Base-by-base conservation (phyloP, 192 early-diverging fungal genomes). In the Kappamyces sp. region DNA sequence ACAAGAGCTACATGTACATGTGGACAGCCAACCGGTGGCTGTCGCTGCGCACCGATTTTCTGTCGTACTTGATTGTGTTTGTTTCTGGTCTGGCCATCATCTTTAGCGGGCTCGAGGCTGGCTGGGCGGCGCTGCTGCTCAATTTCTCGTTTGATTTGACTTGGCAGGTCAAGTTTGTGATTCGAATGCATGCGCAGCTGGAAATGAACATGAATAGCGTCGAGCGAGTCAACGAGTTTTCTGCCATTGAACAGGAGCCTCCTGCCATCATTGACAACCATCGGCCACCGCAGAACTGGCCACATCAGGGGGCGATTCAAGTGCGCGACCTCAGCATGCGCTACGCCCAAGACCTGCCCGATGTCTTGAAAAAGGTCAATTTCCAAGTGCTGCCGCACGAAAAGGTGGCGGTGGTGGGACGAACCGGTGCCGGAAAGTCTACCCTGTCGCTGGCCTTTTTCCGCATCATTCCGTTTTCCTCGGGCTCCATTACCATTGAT, bases 211-310 rank as follows among this genome's bases (percentile, higher is more conserved):
- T 81, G 65, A 77, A 79, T 47, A 74, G 87, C 1, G 85, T 94
- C 37, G 94, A 97, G 70, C 86, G 94, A 42, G 72, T 95, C 29
- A 66, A 78, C 30, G 91, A 95, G 69, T 97, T 95, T 55, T 49
- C 88, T 57, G 54, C 70, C 2, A 68, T 95, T 46, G 91, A 91
- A 15, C 85, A 94, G 62, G 94, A 98, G 58, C 75, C 84, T 0
- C 64, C 84, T 9, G 72, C 75, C 41, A 62, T 84, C 11, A 76
- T 88, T 33, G 74, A 74, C 4, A 74, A 73, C 54, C 45, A 50
- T 33, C 14, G 70, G 9, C 68, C 68, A 3, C 63, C 66, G 29
- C 29, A 29, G 42, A 54, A 9, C 62, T 31, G 60, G 91, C 91
- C 92, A 0, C 14, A 51, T 5, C 64, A 67, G 14, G 94, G 94